Percentiles rank a stretch among this genome's conserved stretches.
Conservation (phyloP, 2,329 filamentous ascomycete species). For the Calonectria pteridis region DNA sequence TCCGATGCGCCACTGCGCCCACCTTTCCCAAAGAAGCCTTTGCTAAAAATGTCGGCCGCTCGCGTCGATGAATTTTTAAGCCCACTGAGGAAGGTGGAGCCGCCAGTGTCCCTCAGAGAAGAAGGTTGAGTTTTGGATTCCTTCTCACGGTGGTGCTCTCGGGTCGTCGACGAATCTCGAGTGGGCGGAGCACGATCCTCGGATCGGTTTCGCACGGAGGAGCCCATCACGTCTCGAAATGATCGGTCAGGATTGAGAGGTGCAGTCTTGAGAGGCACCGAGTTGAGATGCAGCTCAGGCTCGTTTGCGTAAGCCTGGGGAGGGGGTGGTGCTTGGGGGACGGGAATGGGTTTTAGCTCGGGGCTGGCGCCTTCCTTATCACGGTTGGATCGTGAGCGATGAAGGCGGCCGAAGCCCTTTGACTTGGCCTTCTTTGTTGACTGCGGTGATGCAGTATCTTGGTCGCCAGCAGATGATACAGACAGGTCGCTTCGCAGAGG, state of each 20-base stretch:
- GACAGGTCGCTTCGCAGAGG: slow-evolving; percentile 66
- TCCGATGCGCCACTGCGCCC: slow-evolving; percentile 77
- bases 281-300: slow-evolving; percentile 46
- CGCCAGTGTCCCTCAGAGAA: slow-evolving; percentile 69
- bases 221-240: slow-evolving; percentile 76
- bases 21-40: slow-evolving; percentile 85
- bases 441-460: slow-evolving; percentile 53
- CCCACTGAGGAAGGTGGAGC: slow-evolving; percentile 50
- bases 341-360: slow-evolving; percentile 48
- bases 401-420: slow-evolving; percentile 67
- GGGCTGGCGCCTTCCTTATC: slow-evolving; percentile 61
- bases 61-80: slow-evolving; percentile 43
- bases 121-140: slow-evolving; percentile 64
- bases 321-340: slow-evolving; percentile 27
- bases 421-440: slow-evolving; percentile 63
- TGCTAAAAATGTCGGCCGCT: slow-evolving; percentile 81
- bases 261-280: slow-evolving; percentile 67
- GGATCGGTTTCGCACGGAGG: slow-evolving; percentile 76
- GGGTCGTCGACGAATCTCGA: slow-evolving; percentile 58
- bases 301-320: slow-evolving; percentile 36
- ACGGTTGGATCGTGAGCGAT: slow-evolving; percentile 64
- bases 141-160: slow-evolving; percentile 59
- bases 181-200: slow-evolving; percentile 70
- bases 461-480: slow-evolving; percentile 61
- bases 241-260: slow-evolving; percentile 75